Evolutionary conservation across 2,329 filamentous ascomycete genomes (phyloP).

Genomic region (Sporothrix euskadiensis): DNA sequence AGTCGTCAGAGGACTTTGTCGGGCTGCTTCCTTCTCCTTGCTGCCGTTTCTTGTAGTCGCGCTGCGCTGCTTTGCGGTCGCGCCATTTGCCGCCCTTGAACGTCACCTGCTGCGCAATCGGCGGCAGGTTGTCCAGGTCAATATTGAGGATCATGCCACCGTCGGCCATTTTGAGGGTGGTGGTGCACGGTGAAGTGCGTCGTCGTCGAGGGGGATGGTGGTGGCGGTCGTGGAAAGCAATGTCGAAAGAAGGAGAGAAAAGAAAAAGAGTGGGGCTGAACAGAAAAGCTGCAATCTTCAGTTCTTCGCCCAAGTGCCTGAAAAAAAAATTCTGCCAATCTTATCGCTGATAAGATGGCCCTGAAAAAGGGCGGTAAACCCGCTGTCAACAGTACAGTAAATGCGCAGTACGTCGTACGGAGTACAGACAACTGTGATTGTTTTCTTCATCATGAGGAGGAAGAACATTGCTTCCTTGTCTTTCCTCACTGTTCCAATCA

Average conservation of each 20-base stretch:
- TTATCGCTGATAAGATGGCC: constrained; percentile 24
- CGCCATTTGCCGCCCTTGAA: constrained; percentile 94
- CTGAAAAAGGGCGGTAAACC: constrained; percentile 18
- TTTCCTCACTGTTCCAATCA: not conserved
- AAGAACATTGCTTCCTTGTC: not conserved
- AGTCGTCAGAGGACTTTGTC: not conserved
- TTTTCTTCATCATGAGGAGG: not conserved
- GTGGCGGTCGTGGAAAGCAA: not conserved
- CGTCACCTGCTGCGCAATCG: constrained; percentile 59
- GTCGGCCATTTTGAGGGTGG: constrained; percentile 68
- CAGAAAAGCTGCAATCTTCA: not conserved
- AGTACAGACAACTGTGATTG: not conserved
- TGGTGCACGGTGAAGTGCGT: not conserved
- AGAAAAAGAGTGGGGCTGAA: constrained; percentile 9
- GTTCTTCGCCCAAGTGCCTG: not conserved
- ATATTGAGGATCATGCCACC: constrained; percentile 96
- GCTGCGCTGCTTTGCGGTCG: constrained; percentile 79
- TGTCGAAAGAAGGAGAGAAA: not conserved
- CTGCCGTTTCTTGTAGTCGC: constrained; percentile 46
- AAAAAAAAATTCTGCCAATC: constrained; percentile 29
- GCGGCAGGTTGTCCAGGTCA: constrained; percentile 67
- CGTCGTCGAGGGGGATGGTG: not conserved
- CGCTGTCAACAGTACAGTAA: not conserved
- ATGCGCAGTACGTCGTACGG: not conserved
- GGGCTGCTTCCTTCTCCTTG: not conserved